Percentiles rank a stretch among this genome's conserved stretches.
Conservation (phyloP, 192 early-diverging fungal genomes). For the Lobosporangium transversale region DNA sequence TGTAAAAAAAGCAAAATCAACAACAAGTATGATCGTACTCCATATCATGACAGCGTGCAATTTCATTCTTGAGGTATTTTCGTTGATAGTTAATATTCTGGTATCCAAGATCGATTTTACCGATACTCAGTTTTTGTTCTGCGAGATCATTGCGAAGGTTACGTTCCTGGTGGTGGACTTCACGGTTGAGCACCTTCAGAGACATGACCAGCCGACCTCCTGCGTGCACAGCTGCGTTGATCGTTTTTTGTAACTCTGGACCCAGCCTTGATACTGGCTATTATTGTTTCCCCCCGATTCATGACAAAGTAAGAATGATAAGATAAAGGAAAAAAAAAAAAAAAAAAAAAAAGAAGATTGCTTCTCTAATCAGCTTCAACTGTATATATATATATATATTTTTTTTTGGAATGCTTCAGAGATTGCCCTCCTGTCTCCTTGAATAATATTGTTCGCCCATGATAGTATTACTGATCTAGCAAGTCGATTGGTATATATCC, state of each 20-base stretch:
- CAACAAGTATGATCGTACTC: constrained; percentile 14
- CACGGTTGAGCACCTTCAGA: constrained; percentile 38
- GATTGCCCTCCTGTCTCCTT: too few species aligned
- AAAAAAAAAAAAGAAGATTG: background rate
- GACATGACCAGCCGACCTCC: constrained; percentile 9
- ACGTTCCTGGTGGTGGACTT: constrained; percentile 29
- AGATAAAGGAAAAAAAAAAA: constrained; percentile 14
- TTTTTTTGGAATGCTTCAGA: too few species aligned
- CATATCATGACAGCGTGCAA: constrained; percentile 47
- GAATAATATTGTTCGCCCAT: too few species aligned
- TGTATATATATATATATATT: too few species aligned
- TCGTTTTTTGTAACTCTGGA: constrained; percentile 1
- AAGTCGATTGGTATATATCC: too few species aligned
- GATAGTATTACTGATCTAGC: too few species aligned
- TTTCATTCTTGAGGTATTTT: constrained; percentile 49
- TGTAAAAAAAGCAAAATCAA: background rate
- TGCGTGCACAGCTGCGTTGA: constrained; percentile 1
- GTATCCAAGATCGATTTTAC: constrained; percentile 31
- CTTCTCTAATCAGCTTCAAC: too few species aligned
- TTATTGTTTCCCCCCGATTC: too few species aligned
- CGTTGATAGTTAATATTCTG: constrained; percentile 49
- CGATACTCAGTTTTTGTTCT: constrained; percentile 36
- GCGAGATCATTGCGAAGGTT: constrained; percentile 33
- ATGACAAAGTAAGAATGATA: background rate
- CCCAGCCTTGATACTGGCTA: background rate